Evolutionary conservation across 176 grass and related monocot species (phyloP).

Genomic region (Oryza nivara): DNA sequence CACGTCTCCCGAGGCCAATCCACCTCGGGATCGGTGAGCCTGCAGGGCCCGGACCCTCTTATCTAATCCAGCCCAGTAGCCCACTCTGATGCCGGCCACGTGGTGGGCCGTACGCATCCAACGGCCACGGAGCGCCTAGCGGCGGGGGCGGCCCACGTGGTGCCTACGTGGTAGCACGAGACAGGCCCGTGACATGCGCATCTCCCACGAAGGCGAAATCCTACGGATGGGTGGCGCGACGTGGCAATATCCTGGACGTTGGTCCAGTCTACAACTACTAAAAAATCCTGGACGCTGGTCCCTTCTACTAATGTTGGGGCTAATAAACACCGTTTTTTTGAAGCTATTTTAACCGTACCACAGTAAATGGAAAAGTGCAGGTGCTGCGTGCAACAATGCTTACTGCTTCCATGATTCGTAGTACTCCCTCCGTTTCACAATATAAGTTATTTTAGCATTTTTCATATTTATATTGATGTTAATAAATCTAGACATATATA

Average conservation of each 20-base stretch:
- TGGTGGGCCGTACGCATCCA: neutral
- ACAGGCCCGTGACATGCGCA: slow-evolving; percentile 29
- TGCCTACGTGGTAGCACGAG: slow-evolving; percentile 35
- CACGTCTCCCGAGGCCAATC: slow-evolving; percentile 49
- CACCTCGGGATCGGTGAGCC: slow-evolving; percentile 62
- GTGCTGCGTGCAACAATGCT: slow-evolving; percentile 20
- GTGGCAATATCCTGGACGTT: slow-evolving; percentile 34
- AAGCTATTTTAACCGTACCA: neutral
- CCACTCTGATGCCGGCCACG: slow-evolving; percentile 1
- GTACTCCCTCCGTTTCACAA: too few relatives aligned
- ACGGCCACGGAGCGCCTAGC: slow-evolving; percentile 23
- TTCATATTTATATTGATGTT: too few relatives aligned
- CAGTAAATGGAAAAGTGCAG: neutral
- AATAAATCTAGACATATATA: too few relatives aligned
- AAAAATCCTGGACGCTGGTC: too few relatives aligned
- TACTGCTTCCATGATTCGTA: slow-evolving; percentile 2
- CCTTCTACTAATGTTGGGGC: neutral
- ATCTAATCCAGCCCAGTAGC: neutral
- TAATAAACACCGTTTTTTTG: neutral
- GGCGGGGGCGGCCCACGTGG: slow-evolving; percentile 26
- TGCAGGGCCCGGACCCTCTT: slow-evolving; percentile 9
- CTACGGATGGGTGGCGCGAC: neutral
- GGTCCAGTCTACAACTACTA: neutral
- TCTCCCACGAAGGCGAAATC: slow-evolving; percentile 20
- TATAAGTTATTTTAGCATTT: too few relatives aligned